Percentiles rank a stretch among this genome's conserved stretches.
phyloP scores from a whole-genome alignment of 2,329 filamentous ascomycete genomes.

The Pseudocercospora musae region DNA sequence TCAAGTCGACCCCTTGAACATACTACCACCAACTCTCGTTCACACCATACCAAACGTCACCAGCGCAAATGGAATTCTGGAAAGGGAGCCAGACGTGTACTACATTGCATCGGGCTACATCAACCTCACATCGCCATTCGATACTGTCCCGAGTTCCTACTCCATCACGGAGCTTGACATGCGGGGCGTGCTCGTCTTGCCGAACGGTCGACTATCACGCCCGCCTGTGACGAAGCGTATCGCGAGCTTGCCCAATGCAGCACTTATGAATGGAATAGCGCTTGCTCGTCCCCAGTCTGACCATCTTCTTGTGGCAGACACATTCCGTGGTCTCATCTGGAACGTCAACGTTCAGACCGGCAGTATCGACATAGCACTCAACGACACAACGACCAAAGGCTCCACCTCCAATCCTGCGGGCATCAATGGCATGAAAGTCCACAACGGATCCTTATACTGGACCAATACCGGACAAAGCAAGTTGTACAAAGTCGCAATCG shows the following conservation, averaged over 20 bases:
- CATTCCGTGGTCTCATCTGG: constrained; percentile 13
- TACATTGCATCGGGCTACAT: constrained; percentile 6
- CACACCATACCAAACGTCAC: constrained; percentile 4
- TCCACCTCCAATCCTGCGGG: not conserved
- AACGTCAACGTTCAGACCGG: constrained; percentile 9
- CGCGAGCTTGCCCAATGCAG: not conserved
- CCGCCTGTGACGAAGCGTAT: not conserved
- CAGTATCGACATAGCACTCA: constrained; percentile 3
- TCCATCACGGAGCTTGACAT: constrained; percentile 8
- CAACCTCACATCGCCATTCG: not conserved
- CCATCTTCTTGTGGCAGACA: constrained; percentile 9
- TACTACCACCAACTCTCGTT: constrained; percentile 9
- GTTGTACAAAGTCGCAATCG: constrained; percentile 2
- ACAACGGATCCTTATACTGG: constrained; percentile 4
- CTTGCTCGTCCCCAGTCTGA: constrained; percentile 1
- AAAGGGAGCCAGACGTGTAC: constrained; percentile 4
- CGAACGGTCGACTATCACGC: not conserved
- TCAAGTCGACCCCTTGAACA: constrained; percentile 8
- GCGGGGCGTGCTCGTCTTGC: constrained; percentile 6
- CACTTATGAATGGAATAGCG: constrained; percentile 5
- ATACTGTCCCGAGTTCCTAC: not conserved
- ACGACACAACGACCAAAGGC: constrained; percentile 10
- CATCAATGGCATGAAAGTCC: constrained; percentile 7
- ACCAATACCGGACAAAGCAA: constrained; percentile 5
- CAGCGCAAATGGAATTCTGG: constrained; percentile 9